phyloP scores from a whole-genome alignment of 2,329 filamentous ascomycete genomes.

The Chalara sp. region DNA sequence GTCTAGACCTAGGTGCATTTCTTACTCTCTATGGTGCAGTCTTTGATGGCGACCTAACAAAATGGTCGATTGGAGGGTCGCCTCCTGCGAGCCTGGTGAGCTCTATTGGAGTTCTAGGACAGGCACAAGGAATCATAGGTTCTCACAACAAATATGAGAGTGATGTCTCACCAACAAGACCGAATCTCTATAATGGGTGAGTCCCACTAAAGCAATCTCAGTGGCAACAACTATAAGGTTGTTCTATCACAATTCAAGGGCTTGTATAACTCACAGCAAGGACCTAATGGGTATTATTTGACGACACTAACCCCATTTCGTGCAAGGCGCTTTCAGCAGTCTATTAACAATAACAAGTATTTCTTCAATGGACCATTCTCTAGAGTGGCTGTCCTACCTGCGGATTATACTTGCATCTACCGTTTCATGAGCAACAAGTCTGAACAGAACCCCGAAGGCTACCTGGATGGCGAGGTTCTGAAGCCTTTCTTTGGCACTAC shows the following conservation, averaged over 20 bases:
- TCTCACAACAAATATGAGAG: slow-evolving; percentile 50
- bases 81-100: slow-evolving; percentile 24
- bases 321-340: slow-evolving; percentile 32
- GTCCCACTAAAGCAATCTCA: slow-evolving; percentile 12
- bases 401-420: slow-evolving; percentile 19
- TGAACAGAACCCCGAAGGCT: slow-evolving; percentile 24
- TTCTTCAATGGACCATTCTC: slow-evolving; percentile 41
- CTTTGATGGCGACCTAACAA: slow-evolving; percentile 41
- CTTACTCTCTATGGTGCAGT: slow-evolving; percentile 37
- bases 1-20: slow-evolving; percentile 31
- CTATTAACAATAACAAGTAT: slow-evolving; percentile 35
- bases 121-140: slow-evolving; percentile 40
- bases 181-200: slow-evolving; percentile 43
- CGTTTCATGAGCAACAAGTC: slow-evolving; percentile 22
- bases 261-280: slow-evolving; percentile 35
- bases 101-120: slow-evolving; percentile 24
- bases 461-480: slow-evolving; percentile 29
- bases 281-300: slow-evolving; percentile 33
- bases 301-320: slow-evolving; percentile 37
- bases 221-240: slow-evolving; percentile 42
- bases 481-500: slow-evolving; percentile 26
- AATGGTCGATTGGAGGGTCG: slow-evolving; percentile 46
- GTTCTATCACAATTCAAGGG: slow-evolving; percentile 45
- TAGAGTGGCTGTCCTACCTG: slow-evolving; percentile 14
- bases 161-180: slow-evolving; percentile 44